Evolutionary conservation across 2,329 filamentous ascomycete genomes (phyloP).

Genomic region (Aspergillus costaricaensis): DNA sequence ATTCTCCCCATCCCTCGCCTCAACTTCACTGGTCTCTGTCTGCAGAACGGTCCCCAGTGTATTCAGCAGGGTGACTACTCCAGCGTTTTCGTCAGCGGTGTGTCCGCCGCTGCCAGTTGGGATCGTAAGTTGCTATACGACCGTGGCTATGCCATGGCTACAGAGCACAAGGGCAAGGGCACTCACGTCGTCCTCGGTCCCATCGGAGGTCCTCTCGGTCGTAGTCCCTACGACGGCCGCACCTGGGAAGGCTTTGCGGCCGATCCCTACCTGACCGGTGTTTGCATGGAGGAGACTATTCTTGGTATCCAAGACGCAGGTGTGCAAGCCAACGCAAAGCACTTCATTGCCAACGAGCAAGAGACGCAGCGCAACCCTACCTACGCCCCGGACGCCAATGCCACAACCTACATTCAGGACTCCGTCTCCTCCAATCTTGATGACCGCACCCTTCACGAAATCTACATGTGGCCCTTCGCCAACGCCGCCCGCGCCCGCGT

Average conservation of each 20-base stretch:
- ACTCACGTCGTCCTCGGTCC: slow-evolving; percentile 47
- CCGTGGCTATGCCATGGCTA: slow-evolving; percentile 56
- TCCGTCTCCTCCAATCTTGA: slow-evolving; percentile 59
- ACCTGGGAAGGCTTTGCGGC: slow-evolving; percentile 47
- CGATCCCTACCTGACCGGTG: slow-evolving; percentile 50
- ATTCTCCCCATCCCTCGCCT: slow-evolving; percentile 32
- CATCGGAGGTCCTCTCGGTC: slow-evolving; percentile 46
- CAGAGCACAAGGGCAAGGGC: slow-evolving; percentile 47
- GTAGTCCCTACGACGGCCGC: slow-evolving; percentile 24
- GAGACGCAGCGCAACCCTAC: slow-evolving; percentile 52
- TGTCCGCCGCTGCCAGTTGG: slow-evolving; percentile 67
- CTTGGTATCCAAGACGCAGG: slow-evolving; percentile 61
- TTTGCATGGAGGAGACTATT: slow-evolving; percentile 46
- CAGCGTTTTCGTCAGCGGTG: slow-evolving; percentile 72
- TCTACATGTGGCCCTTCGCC: slow-evolving; percentile 77
- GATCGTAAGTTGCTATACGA: slow-evolving; percentile 57
- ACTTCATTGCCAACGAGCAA: slow-evolving; percentile 67
- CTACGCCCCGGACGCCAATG: slow-evolving; percentile 39
- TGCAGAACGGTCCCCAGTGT: slow-evolving; percentile 47
- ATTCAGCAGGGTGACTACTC: slow-evolving; percentile 68
- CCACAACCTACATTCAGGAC: slow-evolving; percentile 20
- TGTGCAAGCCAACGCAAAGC: slow-evolving; percentile 32
- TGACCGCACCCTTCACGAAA: slow-evolving; percentile 72
- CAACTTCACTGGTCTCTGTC: slow-evolving; percentile 32
- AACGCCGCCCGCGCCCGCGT: slow-evolving; percentile 71